Base-by-base conservation (phyloP, 441 rosid genomes). In the Bruguiera hainesii region DNA sequence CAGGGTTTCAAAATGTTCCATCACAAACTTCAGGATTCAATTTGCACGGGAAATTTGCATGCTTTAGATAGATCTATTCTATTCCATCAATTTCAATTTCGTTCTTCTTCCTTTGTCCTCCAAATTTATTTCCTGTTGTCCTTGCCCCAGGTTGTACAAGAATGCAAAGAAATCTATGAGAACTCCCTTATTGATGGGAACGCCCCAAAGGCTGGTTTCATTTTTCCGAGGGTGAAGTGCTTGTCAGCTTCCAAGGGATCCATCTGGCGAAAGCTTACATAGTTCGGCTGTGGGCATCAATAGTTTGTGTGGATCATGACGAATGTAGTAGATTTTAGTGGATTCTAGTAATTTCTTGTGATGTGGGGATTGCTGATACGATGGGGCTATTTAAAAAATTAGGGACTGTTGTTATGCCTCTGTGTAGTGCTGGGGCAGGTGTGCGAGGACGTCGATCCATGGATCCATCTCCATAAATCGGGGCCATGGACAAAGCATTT, bases 121-220 rank as follows among this genome's bases (percentile, higher is more conserved):
- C 37, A 33, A 33, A 33, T 55, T 55, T 55, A 10, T 55, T 23
- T 9, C 13, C 31, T 19, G 29, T 28, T 25, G 30, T 67, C 11
- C 53, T 20, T 79, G 71, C 52, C 20, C 13, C 86, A 95, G 98
- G 98, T 96, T 35, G 92, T 90, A 61, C 98, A 90, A 79, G 99
- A 96, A 74, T 96, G 98, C 86, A 93, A 75, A 80, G 99, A 93
- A 70, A 93, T 96, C 50, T 93, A 90, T 30, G 98, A 89, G 82
- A 90, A 96, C 66, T 85, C 97, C 5, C 88, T 85, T 35, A 80
- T 88, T 58, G 90, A 83, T 68, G 99, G 99, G 62, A 88, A 82
- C 20, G 96, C 99, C 7, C 89, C 92, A 7, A 93, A 79, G 84
- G 75, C 96, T 1, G 98, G 99, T 63, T 89, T 91, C 62, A 84